phyloP scores from a whole-genome alignment of 2,329 filamentous ascomycete genomes.

The Diaporthe sp. region DNA sequence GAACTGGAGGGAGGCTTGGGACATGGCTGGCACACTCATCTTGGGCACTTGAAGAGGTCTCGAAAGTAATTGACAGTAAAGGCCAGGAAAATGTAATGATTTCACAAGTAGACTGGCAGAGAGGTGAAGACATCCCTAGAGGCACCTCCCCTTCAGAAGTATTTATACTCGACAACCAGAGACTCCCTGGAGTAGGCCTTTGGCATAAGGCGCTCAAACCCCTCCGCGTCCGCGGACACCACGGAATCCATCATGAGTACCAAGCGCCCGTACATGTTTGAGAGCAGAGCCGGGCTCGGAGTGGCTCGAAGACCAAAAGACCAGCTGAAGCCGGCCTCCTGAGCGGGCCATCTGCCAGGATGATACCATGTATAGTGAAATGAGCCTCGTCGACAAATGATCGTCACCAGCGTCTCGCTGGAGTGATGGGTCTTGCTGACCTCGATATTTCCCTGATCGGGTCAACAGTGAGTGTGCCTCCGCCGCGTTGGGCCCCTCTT shows the following conservation, averaged over 20 bases:
- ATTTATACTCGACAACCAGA: background rate
- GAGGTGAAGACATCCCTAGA: background rate
- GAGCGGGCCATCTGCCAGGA: background rate
- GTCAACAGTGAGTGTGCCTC: constrained; percentile 9
- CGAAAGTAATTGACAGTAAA: background rate
- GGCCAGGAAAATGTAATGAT: background rate
- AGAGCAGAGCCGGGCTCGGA: background rate
- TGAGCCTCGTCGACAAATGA: background rate
- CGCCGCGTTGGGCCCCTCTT: constrained; percentile 22
- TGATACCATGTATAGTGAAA: background rate
- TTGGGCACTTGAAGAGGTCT: background rate
- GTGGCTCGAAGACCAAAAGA: background rate
- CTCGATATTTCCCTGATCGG: background rate
- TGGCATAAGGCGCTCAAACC: background rate
- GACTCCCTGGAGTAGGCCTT: background rate
- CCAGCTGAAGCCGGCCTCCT: background rate
- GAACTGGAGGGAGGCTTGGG: constrained; percentile 41
- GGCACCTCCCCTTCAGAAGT: background rate
- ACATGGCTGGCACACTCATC: background rate
- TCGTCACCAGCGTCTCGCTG: constrained; percentile 23
- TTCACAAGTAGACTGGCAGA: background rate
- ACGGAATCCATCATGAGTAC: background rate
- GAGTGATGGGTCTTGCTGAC: background rate
- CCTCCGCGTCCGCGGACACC: background rate
- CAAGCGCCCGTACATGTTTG: background rate